phyloP scores from a whole-genome alignment of 176 grass and related monocot species.

The Lolium multiflorum region DNA sequence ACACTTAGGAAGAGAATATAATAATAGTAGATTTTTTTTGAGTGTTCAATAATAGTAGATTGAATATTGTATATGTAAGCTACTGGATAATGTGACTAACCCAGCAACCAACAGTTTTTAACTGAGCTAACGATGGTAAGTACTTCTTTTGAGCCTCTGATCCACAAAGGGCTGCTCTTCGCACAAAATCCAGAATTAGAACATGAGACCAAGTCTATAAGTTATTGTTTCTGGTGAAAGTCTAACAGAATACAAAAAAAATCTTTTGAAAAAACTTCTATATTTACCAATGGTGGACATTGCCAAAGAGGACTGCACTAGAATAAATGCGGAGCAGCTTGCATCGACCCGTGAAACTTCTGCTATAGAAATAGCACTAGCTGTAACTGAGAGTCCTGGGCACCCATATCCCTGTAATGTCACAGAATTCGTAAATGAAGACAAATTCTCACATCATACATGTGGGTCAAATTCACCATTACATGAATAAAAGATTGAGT shows the following conservation, averaged over 20 bases:
- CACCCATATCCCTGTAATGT: slow-evolving; percentile 76
- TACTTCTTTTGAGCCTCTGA: slow-evolving; percentile 95
- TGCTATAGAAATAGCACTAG: slow-evolving; percentile 64
- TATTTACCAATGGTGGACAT: slow-evolving; percentile 76
- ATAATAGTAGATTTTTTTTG: no score
- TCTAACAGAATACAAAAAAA: background rate
- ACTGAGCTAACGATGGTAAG: slow-evolving; percentile 68
- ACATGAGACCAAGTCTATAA: background rate
- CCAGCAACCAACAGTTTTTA: slow-evolving; percentile 79
- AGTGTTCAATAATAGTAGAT: background rate
- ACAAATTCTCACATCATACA: background rate
- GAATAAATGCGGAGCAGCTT: slow-evolving; percentile 92
- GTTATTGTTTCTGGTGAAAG: background rate
- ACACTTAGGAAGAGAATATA: slow-evolving; percentile 7
- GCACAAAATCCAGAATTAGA: slow-evolving; percentile 30
- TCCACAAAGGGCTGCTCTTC: slow-evolving; percentile 75
- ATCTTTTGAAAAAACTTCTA: background rate
- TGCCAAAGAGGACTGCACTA: slow-evolving; percentile 83
- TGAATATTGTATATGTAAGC: background rate
- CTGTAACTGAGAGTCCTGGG: slow-evolving; percentile 73
- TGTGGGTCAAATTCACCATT: background rate
- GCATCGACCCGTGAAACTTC: slow-evolving; percentile 93
- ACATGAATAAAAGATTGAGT: background rate
- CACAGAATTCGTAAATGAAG: background rate
- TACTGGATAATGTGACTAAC: slow-evolving; percentile 52